phyloP scores from a whole-genome alignment of 371 early-diverging fungal genomes.

The Mortierella polycephala region DNA sequence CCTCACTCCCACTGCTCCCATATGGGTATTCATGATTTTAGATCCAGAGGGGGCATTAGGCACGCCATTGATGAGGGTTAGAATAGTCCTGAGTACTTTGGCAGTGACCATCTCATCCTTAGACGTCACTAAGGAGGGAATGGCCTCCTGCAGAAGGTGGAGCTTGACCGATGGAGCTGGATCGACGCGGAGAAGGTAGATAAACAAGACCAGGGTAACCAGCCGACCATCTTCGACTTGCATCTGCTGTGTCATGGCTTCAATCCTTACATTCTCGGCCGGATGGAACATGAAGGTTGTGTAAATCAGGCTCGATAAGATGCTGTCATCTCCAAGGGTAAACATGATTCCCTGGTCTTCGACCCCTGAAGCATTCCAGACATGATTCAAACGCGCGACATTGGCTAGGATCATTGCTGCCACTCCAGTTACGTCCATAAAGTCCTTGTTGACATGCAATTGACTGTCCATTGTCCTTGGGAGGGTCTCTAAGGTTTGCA shows the following conservation, averaged over 20 bases:
- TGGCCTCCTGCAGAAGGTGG: slow-evolving; percentile 56
- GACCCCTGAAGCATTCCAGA: slow-evolving; percentile 10
- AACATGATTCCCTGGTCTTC: slow-evolving; percentile 1
- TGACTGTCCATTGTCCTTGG: slow-evolving; percentile 6
- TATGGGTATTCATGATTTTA: slow-evolving; percentile 43
- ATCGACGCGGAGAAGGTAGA: slow-evolving; percentile 60
- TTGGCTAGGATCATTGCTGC: slow-evolving; percentile 48
- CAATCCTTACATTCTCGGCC: slow-evolving; percentile 33
- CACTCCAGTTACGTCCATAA: slow-evolving; percentile 11
- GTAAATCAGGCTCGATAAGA: slow-evolving; percentile 48
- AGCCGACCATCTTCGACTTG: slow-evolving; percentile 40
- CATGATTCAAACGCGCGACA: slow-evolving; percentile 14
- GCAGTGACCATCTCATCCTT: slow-evolving; percentile 64
- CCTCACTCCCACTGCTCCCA: slow-evolving; percentile 63
- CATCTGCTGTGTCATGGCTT: slow-evolving; percentile 33
- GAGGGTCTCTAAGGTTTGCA: slow-evolving; percentile 33
- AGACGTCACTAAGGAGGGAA: slow-evolving; percentile 59
- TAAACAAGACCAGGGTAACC: slow-evolving; percentile 58
- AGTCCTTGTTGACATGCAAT: neutral
- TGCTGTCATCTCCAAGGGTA: slow-evolving; percentile 29
- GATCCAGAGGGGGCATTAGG: slow-evolving; percentile 41
- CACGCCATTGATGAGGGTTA: slow-evolving; percentile 57
- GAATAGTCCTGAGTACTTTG: slow-evolving; percentile 60
- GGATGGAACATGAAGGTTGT: slow-evolving; percentile 57
- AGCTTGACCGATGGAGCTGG: slow-evolving; percentile 49